Evolutionary conservation across 2,329 filamentous ascomycete genomes (phyloP), one percentile per base, ranked within the genome.

Genomic region (Sporothrix pseudoabietina): DNA sequence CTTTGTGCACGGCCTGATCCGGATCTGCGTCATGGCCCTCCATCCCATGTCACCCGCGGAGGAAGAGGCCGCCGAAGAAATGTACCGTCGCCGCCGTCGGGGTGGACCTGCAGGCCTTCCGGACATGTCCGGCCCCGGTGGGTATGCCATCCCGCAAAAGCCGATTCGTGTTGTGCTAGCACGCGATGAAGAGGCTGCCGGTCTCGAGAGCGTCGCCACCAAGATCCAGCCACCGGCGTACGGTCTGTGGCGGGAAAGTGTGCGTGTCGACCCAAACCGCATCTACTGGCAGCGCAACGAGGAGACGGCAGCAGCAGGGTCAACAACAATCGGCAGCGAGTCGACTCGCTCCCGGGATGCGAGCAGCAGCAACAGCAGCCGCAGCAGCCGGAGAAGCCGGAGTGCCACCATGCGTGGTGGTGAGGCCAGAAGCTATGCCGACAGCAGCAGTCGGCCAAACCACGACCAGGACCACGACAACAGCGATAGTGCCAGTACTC

Each of bases 241-340:
- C 79, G 94, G 94, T 0, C 83, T 94, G 0, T 97, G 93, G 92
- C 86, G 93, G 71, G 90, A 91, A 80, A 95, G 91, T 78, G 92
- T 96, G 88, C 87, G 92, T 66, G 91, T 94, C 44, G 92, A 97
- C 78, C 94, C 94, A 0, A 89, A 95, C 78, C 85, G 93, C 16
- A 85, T 97, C 35, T 94, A 92, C 79, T 97, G 93, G 93, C 90
- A 92, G 80, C 88, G 91, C 52, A 91, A 90, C 76, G 83, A 86
- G 26, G 79, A 80, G 3, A 79, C 80, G 49, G 69, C 54, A 35
- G 68, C 71, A 26, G 73, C 44, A 10, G 44, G 44, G 3, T 39
- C 32, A 16, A 39, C 32, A 1, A 30, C 39, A 10, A 26, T 19
- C 10, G 59, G 59, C 3, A 65, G 35, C n/a, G 61, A 66, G 22